These are phyloP conservation scores for Ophiostoma novo-ulmi DNA, from an alignment of 2,329 filamentous ascomycete species.

Conservation along the genomic window DNA sequence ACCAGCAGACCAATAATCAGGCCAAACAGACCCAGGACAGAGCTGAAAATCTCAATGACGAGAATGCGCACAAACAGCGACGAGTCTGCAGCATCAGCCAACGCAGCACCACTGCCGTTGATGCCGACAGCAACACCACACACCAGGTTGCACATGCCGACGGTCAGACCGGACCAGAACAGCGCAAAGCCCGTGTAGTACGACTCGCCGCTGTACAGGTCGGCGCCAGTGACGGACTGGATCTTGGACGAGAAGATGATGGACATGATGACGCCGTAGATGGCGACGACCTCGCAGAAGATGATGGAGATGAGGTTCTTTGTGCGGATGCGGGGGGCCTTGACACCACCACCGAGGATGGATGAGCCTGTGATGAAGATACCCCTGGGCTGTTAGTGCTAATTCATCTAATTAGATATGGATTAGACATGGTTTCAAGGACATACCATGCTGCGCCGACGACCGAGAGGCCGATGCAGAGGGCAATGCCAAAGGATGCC, in stretches of 20 bases:
- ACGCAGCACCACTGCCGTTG: slow-evolving; percentile 92
- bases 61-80: slow-evolving; percentile 98
- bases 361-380: slow-evolving; percentile 98
- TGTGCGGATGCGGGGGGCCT: slow-evolving; percentile 92
- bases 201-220: slow-evolving; percentile 67
- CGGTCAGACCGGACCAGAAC: slow-evolving; percentile 93
- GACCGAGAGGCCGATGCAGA: slow-evolving; percentile 94
- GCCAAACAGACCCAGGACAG: slow-evolving; percentile 91
- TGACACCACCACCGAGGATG: slow-evolving; percentile 94
- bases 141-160: slow-evolving; percentile 91
- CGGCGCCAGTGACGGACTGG: slow-evolving; percentile 56
- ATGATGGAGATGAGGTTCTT: slow-evolving; percentile 99
- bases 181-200: slow-evolving; percentile 94
- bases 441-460: slow-evolving; percentile 93
- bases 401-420: neutral
- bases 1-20: slow-evolving; percentile 90
- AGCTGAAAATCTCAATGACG: slow-evolving; percentile 99
- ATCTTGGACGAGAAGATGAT: slow-evolving; percentile 96
- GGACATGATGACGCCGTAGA: slow-evolving; percentile 99
- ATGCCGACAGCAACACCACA: slow-evolving; percentile 97
- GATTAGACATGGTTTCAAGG: slow-evolving; percentile 17
- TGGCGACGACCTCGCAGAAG: slow-evolving; percentile 99
- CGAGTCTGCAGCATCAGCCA: slow-evolving; percentile 91
- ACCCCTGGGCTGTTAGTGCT: slow-evolving; percentile 58
- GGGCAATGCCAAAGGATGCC: slow-evolving; percentile 82